These are phyloP conservation scores for Ustulina deusta DNA, from an alignment of 2,329 filamentous ascomycete species.

Conservation along the genomic window DNA sequence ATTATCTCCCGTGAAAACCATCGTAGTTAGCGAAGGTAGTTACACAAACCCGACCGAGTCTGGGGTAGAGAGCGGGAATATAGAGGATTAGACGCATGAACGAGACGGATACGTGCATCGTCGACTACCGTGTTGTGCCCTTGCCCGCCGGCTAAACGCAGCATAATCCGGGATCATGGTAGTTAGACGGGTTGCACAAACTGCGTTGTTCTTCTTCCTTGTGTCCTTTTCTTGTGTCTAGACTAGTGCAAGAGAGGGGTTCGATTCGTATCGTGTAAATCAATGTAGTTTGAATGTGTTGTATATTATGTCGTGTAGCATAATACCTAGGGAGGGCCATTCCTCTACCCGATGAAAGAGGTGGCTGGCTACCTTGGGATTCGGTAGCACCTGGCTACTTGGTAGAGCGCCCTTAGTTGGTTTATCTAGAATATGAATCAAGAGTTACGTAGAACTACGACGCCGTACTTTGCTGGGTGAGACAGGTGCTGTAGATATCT, in stretches of 20 bases:
- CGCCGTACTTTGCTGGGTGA: not conserved
- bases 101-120: conserved; percentile 22
- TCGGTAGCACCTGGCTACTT: not conserved
- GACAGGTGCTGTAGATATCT: not conserved
- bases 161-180: not conserved
- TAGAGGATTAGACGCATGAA: conserved; percentile 30
- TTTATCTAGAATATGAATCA: too few species aligned
- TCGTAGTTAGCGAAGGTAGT: not conserved
- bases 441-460: not conserved
- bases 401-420: too few species aligned
- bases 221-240: not conserved
- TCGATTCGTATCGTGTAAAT: not conserved
- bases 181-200: not conserved
- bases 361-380: too few species aligned
- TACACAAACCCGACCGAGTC: not conserved
- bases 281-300: not conserved
- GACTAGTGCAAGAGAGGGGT: not conserved
- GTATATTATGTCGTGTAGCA: not conserved
- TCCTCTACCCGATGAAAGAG: too few species aligned
- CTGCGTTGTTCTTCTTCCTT: conserved; percentile 9
- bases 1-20: not conserved
- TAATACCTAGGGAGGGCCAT: not conserved
- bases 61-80: too few species aligned
- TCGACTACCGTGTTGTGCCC: not conserved
- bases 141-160: not conserved